Evolutionary conservation across 2,329 filamentous ascomycete species (phyloP), one percentile per base, ranked within the genome.

Genomic region (Neonectria sp.): DNA sequence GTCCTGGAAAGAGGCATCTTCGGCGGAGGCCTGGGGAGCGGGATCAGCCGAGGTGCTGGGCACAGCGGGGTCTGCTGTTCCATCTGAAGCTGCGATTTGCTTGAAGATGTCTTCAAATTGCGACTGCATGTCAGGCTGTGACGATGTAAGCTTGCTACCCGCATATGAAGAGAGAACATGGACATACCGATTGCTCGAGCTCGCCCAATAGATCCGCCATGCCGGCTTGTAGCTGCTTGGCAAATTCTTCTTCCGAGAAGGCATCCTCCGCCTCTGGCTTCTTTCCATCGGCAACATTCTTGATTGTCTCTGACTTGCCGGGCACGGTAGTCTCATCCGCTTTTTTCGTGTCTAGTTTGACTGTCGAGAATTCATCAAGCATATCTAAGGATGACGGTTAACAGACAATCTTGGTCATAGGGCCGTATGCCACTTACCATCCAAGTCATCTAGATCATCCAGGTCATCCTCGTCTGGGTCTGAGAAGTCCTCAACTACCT

Each of bases 381-480:
- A 98, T 92, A 75, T 98, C 95, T 95, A 49, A 17, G n/a, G 52
- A 7, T 2, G 13, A 46, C 4, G 24, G 15, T 58, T 25, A 35
- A 15, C n/a, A n/a, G 48, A 17, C 7, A 17, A 9, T 17, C 11
- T 24, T 6, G 17, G 2, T 13, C 6, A 13, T 4, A 6, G 27
- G 27, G 35, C 15, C 48, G 43, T 6, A 29, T 4, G 45, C 13
- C 13, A 43, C 63, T 6, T 46, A 94, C 93, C 94, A 82, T 99
- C 96, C 51, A 99, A 85, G 76, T 98, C 96, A 77, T 99, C 96
- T 49, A 99, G 85, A 76, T 98, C 96, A 77, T 98, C 93, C 24
- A 96, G 84, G 73, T 96, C 93, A 80, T 96, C 96, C 81, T 97
- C 95, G 72, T 98, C 95, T 7, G 95, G 95, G 76, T 98, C 95